Conservation (phyloP, 2,329 filamentous ascomycete species). For the Graphium sp. region DNA sequence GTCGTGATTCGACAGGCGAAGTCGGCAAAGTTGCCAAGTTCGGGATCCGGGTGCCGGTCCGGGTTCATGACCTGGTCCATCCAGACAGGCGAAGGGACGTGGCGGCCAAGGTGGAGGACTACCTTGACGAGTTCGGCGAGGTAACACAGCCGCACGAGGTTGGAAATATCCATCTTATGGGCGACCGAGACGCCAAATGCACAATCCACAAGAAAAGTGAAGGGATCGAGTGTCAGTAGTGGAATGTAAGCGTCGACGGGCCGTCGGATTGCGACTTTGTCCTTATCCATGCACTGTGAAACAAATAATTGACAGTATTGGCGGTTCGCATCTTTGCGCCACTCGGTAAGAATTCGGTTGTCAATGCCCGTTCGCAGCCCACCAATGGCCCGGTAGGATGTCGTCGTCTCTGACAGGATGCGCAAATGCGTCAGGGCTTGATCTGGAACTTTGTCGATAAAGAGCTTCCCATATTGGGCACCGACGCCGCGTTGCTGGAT, state of each 20-base stretch:
- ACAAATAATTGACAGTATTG: slow-evolving; percentile 67
- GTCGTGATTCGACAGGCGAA: slow-evolving; percentile 33
- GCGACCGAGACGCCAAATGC: slow-evolving; percentile 53
- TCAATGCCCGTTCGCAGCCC: slow-evolving; percentile 43
- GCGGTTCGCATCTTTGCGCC: slow-evolving; percentile 47
- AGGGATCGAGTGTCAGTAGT: slow-evolving; percentile 53
- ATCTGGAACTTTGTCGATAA: slow-evolving; percentile 73
- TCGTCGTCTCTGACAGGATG: slow-evolving; percentile 73
- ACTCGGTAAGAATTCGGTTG: slow-evolving; percentile 49
- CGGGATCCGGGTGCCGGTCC: slow-evolving; percentile 21
- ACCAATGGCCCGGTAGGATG: slow-evolving; percentile 68
- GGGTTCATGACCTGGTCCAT: slow-evolving; percentile 24
- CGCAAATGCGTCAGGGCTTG: slow-evolving; percentile 74
- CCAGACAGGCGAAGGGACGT: slow-evolving; percentile 33
- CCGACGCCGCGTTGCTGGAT: slow-evolving; percentile 81
- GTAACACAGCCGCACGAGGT: slow-evolving; percentile 74
- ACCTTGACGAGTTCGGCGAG: slow-evolving; percentile 82
- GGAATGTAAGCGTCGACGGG: slow-evolving; percentile 32
- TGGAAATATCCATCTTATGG: slow-evolving; percentile 56
- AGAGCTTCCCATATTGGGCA: slow-evolving; percentile 52
- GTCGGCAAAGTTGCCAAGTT: slow-evolving; percentile 34
- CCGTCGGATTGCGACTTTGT: slow-evolving; percentile 8
- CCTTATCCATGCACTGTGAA: slow-evolving; percentile 28
- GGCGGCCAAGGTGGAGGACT: slow-evolving; percentile 39
- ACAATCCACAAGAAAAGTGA: slow-evolving; percentile 68